Percentiles rank a stretch among this genome's conserved stretches.
Evolutionary conservation across 225 moss, liverwort and hornwort genomes (phyloP).

Genomic region (Marchantia polymorpha): DNA sequence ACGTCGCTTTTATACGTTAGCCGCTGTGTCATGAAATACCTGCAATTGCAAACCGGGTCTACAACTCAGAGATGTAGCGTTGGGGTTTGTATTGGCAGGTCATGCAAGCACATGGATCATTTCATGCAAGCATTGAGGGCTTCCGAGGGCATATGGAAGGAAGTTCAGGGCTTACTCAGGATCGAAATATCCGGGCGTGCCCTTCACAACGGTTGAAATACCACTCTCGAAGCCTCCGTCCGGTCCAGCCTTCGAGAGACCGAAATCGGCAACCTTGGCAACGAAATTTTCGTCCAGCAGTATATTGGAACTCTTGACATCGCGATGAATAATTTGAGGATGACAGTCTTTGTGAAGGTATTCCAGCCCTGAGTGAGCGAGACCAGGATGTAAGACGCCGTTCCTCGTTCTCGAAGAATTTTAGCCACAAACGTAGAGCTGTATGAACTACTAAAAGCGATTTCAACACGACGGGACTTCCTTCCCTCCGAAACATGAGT

Average conservation of each 20-base stretch:
- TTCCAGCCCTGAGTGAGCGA: constrained; percentile 31
- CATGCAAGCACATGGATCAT: not conserved
- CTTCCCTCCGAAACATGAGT: not conserved
- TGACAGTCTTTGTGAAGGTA: constrained; percentile 57
- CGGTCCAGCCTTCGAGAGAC: constrained; percentile 55
- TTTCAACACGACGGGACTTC: not conserved
- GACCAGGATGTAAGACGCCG: not conserved
- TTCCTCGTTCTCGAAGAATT: not conserved
- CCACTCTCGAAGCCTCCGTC: constrained; percentile 60
- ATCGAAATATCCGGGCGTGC: constrained; percentile 88
- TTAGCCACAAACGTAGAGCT: too few relatives aligned
- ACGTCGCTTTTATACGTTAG: constrained; percentile 26
- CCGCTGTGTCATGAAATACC: constrained; percentile 23
- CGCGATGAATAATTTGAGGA: constrained; percentile 63
- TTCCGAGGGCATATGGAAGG: not conserved
- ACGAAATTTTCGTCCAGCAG: constrained; percentile 50
- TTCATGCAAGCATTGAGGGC: not conserved
- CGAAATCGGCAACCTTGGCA: constrained; percentile 73
- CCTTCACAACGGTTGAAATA: constrained; percentile 69
- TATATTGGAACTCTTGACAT: constrained; percentile 65
- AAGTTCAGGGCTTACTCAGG: constrained; percentile 52
- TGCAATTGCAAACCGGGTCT: not conserved
- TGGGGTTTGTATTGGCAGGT: not conserved
- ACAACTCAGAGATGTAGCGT: not conserved
- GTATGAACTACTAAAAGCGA: not conserved